phyloP scores from a whole-genome alignment of 208 protist species.

The Acanthamoeba triangularis region DNA sequence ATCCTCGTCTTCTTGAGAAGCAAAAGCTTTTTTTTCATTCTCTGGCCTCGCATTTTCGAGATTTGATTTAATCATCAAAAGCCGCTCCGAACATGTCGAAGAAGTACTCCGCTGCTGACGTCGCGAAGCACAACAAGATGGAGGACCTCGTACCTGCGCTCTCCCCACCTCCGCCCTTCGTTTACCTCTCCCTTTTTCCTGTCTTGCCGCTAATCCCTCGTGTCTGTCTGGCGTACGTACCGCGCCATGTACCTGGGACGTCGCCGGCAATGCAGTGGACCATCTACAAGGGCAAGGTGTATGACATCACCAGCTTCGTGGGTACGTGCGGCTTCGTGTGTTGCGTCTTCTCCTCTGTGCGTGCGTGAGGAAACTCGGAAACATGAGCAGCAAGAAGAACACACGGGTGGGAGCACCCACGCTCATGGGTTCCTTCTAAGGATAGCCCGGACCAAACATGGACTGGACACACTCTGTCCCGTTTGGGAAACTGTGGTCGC shows the following conservation, averaged over 20 bases:
- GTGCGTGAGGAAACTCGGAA: too few species aligned
- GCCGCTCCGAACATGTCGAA: conserved; percentile 37
- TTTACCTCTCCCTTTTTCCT: background rate
- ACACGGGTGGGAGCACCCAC: too few species aligned
- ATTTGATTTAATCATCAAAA: background rate
- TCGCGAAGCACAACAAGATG: conserved; percentile 71
- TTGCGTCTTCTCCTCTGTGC: background rate
- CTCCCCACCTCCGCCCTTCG: background rate
- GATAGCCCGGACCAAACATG: too few species aligned
- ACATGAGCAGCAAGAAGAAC: too few species aligned
- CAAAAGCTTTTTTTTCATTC: too few species aligned
- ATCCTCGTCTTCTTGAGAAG: too few species aligned
- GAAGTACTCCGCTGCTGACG: background rate
- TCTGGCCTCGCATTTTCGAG: too few species aligned
- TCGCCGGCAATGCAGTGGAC: conserved; percentile 34
- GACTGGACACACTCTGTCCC: too few species aligned
- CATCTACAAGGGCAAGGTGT: conserved; percentile 65
- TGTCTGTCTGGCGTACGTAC: background rate
- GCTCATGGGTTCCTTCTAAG: too few species aligned
- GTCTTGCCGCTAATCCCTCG: conserved; percentile 27
- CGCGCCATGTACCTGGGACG: background rate
- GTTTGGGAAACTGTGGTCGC: too few species aligned
- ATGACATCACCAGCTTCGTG: conserved; percentile 62
- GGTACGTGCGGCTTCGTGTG: background rate
- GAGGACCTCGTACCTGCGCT: conserved; percentile 13